Evolutionary conservation across 352 stramenopile genomes (phyloP), one percentile per base, ranked within the genome.

Genomic region (Pythium dissimile): DNA sequence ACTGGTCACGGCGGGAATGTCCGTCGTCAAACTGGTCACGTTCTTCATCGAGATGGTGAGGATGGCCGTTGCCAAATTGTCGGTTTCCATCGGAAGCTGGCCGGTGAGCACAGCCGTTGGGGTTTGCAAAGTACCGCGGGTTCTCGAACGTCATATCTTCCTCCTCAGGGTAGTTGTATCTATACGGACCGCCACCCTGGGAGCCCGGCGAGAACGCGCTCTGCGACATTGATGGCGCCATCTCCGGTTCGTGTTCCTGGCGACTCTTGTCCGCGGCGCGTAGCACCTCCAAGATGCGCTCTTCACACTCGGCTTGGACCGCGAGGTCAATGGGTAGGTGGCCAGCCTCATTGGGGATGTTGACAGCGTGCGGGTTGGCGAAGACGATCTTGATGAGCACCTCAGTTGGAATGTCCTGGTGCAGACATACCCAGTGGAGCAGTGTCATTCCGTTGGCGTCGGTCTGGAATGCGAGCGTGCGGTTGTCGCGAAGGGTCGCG

Each of bases 351-450:
- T 89, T 92, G 54, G 75, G 75, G 54, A 86, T 59, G 47, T 84
- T 75, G 27, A 88, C 79, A 8, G 77, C 79, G 58, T 85, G 77
- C 35, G 80, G 82, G 66, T 92, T 89, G 21, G 77, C 82, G 43
- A 89, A 88, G 18, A 92, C 71, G 57, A 92, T 81, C 58, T 89
- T 89, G 59, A 92, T 72, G 26, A 92, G 71, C 51, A 89, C 75
- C 44, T 92, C 80, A 1, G 76, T 87, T 13, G 80, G 74, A 47
- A 82, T 70, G 54, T 84, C 67, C 54, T 92, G 82, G 64, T 92
- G 82, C 54, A 92, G 62, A 65, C 82, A 92, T 39, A 87, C 71
- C 82, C 82, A 92, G 66, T 92, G 82, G 37, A 92, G 61, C 30
- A 92, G 64, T 18, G 76, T 89, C 82, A 92, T 92, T 42, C 82